Percentiles rank a stretch among this genome's conserved stretches.
Conservation (phyloP, 805 yeast species). For the Monosporozyma siamensis region DNA sequence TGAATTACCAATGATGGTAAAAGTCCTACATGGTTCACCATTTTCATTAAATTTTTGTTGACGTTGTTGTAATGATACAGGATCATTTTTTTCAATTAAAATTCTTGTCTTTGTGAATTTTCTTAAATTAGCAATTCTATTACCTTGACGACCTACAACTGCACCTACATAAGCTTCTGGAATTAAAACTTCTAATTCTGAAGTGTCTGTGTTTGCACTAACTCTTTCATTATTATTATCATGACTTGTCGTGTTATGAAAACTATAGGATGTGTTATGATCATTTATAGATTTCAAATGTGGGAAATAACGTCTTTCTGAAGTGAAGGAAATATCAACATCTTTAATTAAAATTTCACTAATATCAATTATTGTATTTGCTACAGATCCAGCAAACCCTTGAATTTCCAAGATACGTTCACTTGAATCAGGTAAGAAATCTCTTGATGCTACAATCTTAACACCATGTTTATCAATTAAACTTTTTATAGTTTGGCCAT, state of each 20-base stretch:
- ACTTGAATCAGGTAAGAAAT: slow-evolving; percentile 67
- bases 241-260: slow-evolving; percentile 5
- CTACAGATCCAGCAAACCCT: slow-evolving; percentile 60
- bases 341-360: slow-evolving; percentile 22
- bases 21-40: slow-evolving; percentile 34
- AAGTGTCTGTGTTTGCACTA: slow-evolving; percentile 3
- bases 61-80: slow-evolving; percentile 14
- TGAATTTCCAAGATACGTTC: slow-evolving; percentile 84
- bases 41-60: slow-evolving; percentile 6
- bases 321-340: slow-evolving; percentile 14
- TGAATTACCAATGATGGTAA: slow-evolving; percentile 55
- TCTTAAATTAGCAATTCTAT: slow-evolving; percentile 79
- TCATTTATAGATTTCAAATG: slow-evolving; percentile 33
- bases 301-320: slow-evolving; percentile 48
- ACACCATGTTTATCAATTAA: slow-evolving; percentile 52
- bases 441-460: slow-evolving; percentile 81
- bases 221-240: slow-evolving; percentile 1
- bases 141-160: slow-evolving; percentile 76
- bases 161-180: slow-evolving; percentile 85
- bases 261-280: slow-evolving; percentile 3
- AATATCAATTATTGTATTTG: slow-evolving; percentile 53
- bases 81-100: slow-evolving; percentile 61
- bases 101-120: slow-evolving; percentile 70
- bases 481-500: slow-evolving; percentile 70
- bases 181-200: slow-evolving; percentile 30